A percentile compares a stretch with the other conserved stretches of the same genome.
Evolutionary conservation across 1,284 basidiomycete genomes (phyloP).

Genomic region (Ustilago curta): DNA sequence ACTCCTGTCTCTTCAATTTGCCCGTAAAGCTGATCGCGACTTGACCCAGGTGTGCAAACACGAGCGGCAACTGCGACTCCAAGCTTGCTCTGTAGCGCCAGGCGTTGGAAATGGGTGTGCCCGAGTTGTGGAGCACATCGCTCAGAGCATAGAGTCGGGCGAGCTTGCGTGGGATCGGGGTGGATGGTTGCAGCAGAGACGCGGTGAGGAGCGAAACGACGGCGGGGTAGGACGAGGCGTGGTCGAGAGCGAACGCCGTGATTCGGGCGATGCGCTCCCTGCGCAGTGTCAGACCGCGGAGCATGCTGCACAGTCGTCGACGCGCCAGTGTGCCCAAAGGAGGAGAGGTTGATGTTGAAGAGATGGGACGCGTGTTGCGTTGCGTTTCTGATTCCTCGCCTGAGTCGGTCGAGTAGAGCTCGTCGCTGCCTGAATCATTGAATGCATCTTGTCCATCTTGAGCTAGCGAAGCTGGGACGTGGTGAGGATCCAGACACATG

Average conservation of each 20-base stretch:
- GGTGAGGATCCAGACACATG: conserved; percentile 78
- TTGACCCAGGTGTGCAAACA: conserved; percentile 61
- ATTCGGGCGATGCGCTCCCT: conserved; percentile 90
- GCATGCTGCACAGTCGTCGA: conserved; percentile 86
- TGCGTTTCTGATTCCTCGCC: conserved; percentile 87
- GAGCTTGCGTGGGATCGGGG: conserved; percentile 93
- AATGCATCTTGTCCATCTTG: conserved; percentile 1
- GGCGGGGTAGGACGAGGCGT: conserved; percentile 80
- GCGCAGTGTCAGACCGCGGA: conserved; percentile 85
- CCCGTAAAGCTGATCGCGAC: conserved; percentile 48
- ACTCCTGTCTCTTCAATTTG: conserved; percentile 57
- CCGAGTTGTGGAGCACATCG: conserved; percentile 97
- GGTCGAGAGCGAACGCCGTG: conserved; percentile 94
- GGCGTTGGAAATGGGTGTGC: conserved; percentile 82
- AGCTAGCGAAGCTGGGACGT: conserved; percentile 69
- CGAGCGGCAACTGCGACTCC: conserved; percentile 37
- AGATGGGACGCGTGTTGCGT: conserved; percentile 81
- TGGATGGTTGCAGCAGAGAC: conserved; percentile 76
- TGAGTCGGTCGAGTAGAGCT: conserved; percentile 90
- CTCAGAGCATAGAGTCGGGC: conserved; percentile 94
- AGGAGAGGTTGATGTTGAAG: conserved; percentile 77
- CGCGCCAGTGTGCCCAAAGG: conserved; percentile 80
- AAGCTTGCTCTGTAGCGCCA: conserved; percentile 56
- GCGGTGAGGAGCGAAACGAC: conserved; percentile 47
- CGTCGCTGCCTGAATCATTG: conserved; percentile 37